These are phyloP conservation scores for Ophiostoma sp. DNA, from an alignment of 2,329 filamentous ascomycete species.

Conservation along the genomic window DNA sequence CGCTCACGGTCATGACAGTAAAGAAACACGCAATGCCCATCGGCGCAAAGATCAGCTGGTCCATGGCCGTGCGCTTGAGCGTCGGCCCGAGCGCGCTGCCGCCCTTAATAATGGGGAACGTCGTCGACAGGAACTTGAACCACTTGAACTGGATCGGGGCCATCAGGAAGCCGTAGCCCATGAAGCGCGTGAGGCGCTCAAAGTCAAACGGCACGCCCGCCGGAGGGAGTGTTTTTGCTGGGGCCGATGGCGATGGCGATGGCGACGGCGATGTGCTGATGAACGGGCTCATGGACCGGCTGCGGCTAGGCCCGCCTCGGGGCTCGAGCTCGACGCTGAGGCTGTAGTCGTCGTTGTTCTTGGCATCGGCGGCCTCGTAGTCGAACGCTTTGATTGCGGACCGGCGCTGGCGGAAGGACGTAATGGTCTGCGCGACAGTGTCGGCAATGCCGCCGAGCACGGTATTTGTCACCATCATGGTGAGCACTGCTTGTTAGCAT, in stretches of 20 bases:
- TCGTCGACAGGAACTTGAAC: constrained; percentile 77
- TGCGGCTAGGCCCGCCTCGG: constrained; percentile 47
- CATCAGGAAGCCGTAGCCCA: constrained; percentile 96
- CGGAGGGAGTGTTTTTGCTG: constrained; percentile 50
- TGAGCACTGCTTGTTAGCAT: constrained; percentile 59
- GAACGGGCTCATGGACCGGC: constrained; percentile 57
- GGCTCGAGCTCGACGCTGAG: constrained; percentile 6
- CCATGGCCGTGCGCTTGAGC: constrained; percentile 83
- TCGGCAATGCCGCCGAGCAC: constrained; percentile 93
- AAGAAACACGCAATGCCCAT: constrained; percentile 75
- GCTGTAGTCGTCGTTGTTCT: constrained; percentile 40
- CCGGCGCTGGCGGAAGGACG: constrained; percentile 66
- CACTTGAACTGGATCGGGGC: constrained; percentile 92
- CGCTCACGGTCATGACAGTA: constrained; percentile 90
- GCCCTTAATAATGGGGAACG: constrained; percentile 79
- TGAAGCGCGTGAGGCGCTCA: constrained; percentile 87
- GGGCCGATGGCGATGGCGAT: constrained; percentile 61
- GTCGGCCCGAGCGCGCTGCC: constrained; percentile 67
- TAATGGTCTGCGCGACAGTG: constrained; percentile 90
- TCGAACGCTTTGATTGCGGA: constrained; percentile 52
- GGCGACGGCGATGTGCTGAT: constrained; percentile 50
- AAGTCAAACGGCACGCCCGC: constrained; percentile 66
- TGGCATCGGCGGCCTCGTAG: constrained; percentile 52
- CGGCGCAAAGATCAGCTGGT: constrained; percentile 90
- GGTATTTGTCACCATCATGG: constrained; percentile 98